phyloP scores from a whole-genome alignment of 306 rosid species.

The Gleditsia sinensis region DNA sequence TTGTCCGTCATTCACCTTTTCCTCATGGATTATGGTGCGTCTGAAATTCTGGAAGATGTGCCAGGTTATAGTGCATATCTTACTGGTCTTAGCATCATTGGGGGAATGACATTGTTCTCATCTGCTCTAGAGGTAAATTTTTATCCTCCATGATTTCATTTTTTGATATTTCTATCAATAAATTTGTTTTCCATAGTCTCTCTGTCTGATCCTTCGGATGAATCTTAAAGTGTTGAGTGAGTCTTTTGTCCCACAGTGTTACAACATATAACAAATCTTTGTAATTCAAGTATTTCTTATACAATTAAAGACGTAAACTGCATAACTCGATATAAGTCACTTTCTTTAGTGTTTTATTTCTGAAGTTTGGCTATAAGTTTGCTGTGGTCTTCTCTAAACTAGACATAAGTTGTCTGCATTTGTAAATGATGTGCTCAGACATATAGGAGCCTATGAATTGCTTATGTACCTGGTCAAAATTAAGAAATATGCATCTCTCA shows the following conservation, averaged over 20 bases:
- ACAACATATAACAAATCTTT: neutral
- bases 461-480: neutral
- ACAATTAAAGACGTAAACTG: slow-evolving; percentile 18
- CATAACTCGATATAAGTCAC: slow-evolving; percentile 15
- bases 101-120: slow-evolving; percentile 95
- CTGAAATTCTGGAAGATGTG: slow-evolving; percentile 85
- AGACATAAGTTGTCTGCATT: neutral
- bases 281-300: slow-evolving; percentile 23
- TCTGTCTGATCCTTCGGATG: slow-evolving; percentile 19
- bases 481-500: neutral
- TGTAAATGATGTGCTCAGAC: neutral
- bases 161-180: neutral
- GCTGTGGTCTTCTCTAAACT: slow-evolving; percentile 8
- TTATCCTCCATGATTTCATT: slow-evolving; percentile 19
- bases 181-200: neutral
- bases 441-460: slow-evolving; percentile 1
- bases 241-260: neutral
- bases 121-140: slow-evolving; percentile 82
- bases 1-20: slow-evolving; percentile 68
- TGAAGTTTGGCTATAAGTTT: slow-evolving; percentile 1
- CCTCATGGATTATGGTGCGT: slow-evolving; percentile 78
- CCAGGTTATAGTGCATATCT: slow-evolving; percentile 94
- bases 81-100: slow-evolving; percentile 91
- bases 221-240: neutral
- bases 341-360: neutral